These are phyloP conservation scores for Botrytis sinoallii DNA, from an alignment of 2,329 filamentous ascomycete species.

Conservation along the genomic window DNA sequence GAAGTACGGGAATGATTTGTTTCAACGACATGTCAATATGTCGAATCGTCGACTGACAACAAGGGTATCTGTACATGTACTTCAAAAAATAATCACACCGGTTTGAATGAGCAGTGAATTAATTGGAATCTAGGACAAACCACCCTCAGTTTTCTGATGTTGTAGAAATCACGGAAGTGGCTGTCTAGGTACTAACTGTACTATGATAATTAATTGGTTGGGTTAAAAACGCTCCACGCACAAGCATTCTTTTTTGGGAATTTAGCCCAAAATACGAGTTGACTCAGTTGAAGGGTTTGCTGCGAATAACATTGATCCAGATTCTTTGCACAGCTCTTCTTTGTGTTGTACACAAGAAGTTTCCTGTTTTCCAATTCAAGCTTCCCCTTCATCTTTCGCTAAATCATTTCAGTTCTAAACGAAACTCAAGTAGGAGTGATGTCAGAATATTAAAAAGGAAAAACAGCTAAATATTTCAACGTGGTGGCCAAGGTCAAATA, in stretches of 20 bases:
- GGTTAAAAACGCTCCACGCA: background rate
- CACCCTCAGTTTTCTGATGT: background rate
- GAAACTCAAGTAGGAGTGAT: background rate
- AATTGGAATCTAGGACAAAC: background rate
- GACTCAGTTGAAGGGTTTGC: background rate
- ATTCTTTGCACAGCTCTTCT: background rate
- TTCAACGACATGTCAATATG: background rate
- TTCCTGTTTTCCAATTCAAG: background rate
- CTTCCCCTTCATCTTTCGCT: background rate
- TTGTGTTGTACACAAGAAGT: background rate
- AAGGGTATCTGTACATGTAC: conserved; percentile 7
- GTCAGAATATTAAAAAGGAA: background rate
- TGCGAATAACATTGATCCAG: background rate
- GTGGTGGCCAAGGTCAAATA: conserved; percentile 3
- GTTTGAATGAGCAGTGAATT: background rate
- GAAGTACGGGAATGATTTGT: background rate
- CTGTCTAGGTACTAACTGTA: background rate
- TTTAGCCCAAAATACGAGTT: background rate
- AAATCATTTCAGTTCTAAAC: background rate
- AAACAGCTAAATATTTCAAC: background rate
- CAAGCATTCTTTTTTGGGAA: background rate
- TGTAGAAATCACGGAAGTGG: conserved; percentile 1
- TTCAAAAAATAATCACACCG: background rate
- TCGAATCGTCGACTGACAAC: background rate
- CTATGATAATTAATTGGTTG: background rate